Percentiles rank a stretch among this genome's conserved stretches.
Evolutionary conservation across 495 filamentous ascomycete species (phyloP).

Genomic region (Glarea lozoyensis): DNA sequence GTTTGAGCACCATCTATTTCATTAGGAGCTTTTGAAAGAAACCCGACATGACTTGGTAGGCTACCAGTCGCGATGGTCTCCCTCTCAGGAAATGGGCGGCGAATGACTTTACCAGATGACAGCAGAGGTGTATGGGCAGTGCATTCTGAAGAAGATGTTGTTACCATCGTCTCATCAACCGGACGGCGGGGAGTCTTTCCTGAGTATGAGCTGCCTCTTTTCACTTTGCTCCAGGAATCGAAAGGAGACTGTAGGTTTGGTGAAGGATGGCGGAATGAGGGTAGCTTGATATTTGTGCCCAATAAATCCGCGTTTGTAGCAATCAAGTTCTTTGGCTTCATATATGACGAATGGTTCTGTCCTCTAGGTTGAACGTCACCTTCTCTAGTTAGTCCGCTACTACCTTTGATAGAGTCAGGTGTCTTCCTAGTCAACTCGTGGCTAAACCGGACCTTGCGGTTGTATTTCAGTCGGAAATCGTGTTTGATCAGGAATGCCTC

Average conservation of each 20-base stretch:
- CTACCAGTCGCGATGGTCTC: neutral
- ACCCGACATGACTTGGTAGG: neutral
- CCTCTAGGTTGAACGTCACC: no score
- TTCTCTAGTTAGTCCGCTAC: no score
- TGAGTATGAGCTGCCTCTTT: slow-evolving; percentile 40
- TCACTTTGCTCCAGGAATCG: slow-evolving; percentile 58
- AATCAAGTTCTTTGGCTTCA: no score
- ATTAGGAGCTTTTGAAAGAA: neutral
- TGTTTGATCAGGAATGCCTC: slow-evolving; percentile 61
- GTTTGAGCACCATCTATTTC: slow-evolving; percentile 24
- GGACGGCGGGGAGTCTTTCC: neutral
- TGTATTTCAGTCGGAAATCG: slow-evolving; percentile 32
- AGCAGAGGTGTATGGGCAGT: neutral
- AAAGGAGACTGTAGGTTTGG: slow-evolving; percentile 36
- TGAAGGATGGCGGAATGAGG: slow-evolving; percentile 12
- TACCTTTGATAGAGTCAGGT: no score
- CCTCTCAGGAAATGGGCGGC: slow-evolving; percentile 15
- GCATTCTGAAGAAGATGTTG: neutral
- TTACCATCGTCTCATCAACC: neutral
- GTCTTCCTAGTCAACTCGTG: no score
- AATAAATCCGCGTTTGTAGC: no score
- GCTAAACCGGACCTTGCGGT: neutral
- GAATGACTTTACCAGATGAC: slow-evolving; percentile 8
- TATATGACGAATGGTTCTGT: no score
- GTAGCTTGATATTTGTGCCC: slow-evolving; percentile 24